Conservation (phyloP, 805 yeast species). For the Ogataea methylovora region DNA sequence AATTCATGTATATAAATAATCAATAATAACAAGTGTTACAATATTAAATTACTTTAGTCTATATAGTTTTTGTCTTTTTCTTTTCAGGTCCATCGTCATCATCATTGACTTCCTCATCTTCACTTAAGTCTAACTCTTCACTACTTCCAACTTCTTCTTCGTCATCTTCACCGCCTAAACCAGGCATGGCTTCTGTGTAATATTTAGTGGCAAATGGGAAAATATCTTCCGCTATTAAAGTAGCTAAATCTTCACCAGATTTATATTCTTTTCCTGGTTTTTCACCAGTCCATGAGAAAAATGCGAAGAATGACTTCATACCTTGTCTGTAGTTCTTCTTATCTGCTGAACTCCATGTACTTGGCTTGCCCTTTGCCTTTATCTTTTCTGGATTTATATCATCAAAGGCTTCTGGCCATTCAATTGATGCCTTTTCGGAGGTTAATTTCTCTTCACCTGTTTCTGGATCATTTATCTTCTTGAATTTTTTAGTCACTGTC, state of each 20-base stretch:
- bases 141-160: constrained; percentile 35
- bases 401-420: constrained; percentile 67
- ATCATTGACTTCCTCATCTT: constrained; percentile 32
- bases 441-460: constrained; percentile 48
- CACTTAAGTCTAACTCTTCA: constrained; percentile 46
- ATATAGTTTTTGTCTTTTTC: constrained; percentile 1
- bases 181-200: constrained; percentile 69
- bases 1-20: neutral
- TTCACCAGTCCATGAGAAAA: constrained; percentile 79
- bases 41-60: neutral
- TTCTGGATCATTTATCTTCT: constrained; percentile 33
- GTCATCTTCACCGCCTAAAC: constrained; percentile 45
- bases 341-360: constrained; percentile 38
- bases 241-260: constrained; percentile 71
- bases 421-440: constrained; percentile 46
- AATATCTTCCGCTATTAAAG: constrained; percentile 66
- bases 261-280: constrained; percentile 74
- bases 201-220: constrained; percentile 82
- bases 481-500: constrained; percentile 52
- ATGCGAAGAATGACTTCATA: constrained; percentile 80
- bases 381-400: constrained; percentile 47
- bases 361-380: constrained; percentile 20
- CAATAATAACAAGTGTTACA: neutral
- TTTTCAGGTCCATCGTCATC: constrained; percentile 11
- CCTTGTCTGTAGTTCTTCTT: constrained; percentile 60